These are phyloP conservation scores for Mrakia frigida DNA, from an alignment of 768 basidiomycete genomes.

Conservation along the genomic window DNA sequence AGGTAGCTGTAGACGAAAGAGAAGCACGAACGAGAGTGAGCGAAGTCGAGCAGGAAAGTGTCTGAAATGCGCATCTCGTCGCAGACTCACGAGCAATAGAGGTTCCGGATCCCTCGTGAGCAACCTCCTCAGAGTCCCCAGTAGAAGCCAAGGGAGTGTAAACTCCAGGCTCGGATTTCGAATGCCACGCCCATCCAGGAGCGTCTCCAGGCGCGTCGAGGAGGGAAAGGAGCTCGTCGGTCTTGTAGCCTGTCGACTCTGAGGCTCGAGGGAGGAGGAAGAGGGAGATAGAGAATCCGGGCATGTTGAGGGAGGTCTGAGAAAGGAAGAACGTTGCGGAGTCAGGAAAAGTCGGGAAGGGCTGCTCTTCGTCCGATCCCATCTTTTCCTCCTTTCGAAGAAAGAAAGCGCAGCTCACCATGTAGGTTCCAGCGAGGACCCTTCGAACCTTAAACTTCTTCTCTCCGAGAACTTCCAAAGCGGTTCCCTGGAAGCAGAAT, in stretches of 20 bases:
- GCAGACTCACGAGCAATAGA: slow-evolving; percentile 31
- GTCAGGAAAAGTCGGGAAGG: no score
- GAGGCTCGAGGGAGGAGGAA: slow-evolving; percentile 47
- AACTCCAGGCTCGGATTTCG: slow-evolving; percentile 40
- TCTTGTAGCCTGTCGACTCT: slow-evolving; percentile 36
- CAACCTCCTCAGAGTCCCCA: not conserved
- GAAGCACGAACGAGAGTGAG: slow-evolving; percentile 38
- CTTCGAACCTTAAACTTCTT: slow-evolving; percentile 54
- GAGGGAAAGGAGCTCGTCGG: slow-evolving; percentile 42
- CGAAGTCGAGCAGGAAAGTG: slow-evolving; percentile 37
- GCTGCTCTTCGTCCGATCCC: no score
- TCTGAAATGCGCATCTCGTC: not conserved
- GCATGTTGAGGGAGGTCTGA: slow-evolving; percentile 46
- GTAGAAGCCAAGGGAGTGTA: not conserved
- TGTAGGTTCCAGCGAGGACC: slow-evolving; percentile 73
- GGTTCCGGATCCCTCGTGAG: slow-evolving; percentile 26
- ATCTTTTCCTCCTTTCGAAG: no score
- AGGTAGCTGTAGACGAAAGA: slow-evolving; percentile 44
- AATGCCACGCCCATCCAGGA: slow-evolving; percentile 82
- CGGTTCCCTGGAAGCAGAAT: slow-evolving; percentile 28
- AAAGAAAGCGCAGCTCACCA: slow-evolving; percentile 46
- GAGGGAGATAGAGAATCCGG: slow-evolving; percentile 42
- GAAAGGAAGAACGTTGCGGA: no score
- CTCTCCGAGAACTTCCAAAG: slow-evolving; percentile 31
- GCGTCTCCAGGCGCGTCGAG: slow-evolving; percentile 49